Percentiles rank a stretch among this genome's conserved stretches.
phyloP scores from a whole-genome alignment of 176 grass and related monocot genomes.

The Carex scoparia region DNA sequence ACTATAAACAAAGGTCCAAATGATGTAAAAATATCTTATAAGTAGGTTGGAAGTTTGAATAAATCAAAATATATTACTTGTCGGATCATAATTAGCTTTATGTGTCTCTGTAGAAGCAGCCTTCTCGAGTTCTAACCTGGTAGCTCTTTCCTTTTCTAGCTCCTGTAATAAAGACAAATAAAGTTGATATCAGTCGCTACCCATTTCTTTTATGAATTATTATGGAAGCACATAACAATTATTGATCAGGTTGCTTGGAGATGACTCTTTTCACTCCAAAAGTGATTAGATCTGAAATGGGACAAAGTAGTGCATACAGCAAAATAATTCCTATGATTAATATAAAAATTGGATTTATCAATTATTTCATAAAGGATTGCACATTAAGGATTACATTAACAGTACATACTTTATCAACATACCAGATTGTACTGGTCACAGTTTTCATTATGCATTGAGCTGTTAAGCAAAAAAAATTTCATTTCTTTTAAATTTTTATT shows the following conservation, averaged over 20 bases:
- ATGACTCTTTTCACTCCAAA: background rate
- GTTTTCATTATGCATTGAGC: background rate
- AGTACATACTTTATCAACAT: background rate
- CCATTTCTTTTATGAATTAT: background rate
- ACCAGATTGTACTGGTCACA: background rate
- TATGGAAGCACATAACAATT: background rate
- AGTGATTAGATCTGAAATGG: background rate
- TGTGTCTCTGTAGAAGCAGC: conserved; percentile 43
- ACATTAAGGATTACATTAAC: background rate
- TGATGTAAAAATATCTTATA: background rate
- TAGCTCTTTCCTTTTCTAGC: conserved; percentile 78
- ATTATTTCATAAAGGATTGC: background rate
- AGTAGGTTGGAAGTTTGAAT: conserved; percentile 1
- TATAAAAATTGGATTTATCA: background rate
- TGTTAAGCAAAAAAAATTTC: background rate
- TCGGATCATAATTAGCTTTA: conserved; percentile 57
- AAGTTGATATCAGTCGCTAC: conserved; percentile 17
- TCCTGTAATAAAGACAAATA: conserved; percentile 48
- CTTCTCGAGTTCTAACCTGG: conserved; percentile 79
- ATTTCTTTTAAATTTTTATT: background rate
- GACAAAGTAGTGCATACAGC: background rate
- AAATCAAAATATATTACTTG: conserved; percentile 42
- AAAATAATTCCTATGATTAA: background rate
- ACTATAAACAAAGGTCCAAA: background rate
- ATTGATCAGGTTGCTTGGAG: conserved; percentile 3